These are phyloP conservation scores for Orbilia javanica DNA, from an alignment of 2,329 filamentous ascomycete species.

Conservation along the genomic window DNA sequence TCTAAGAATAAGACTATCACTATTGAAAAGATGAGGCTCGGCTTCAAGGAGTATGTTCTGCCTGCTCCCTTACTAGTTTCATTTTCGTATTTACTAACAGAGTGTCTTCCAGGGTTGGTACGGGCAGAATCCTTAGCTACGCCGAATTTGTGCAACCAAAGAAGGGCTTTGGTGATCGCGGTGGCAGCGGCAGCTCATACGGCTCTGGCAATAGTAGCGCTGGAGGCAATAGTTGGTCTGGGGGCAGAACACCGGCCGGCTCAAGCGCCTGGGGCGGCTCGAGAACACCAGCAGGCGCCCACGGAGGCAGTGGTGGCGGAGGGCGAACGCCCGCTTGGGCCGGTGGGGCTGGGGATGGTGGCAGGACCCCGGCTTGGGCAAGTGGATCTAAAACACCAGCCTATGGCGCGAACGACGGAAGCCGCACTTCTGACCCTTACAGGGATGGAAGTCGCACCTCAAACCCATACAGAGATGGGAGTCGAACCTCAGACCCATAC, in stretches of 20 bases:
- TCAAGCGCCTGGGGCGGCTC: slow-evolving; percentile 63
- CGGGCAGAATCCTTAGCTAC: slow-evolving; percentile 60
- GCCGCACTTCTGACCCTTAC: slow-evolving; percentile 65
- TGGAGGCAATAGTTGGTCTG: slow-evolving; percentile 60
- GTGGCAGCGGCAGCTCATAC: slow-evolving; percentile 68
- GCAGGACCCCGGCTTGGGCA: slow-evolving; percentile 78
- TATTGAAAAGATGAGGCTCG: slow-evolving; percentile 83
- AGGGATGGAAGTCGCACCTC: slow-evolving; percentile 62
- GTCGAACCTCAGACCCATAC: slow-evolving; percentile 62
- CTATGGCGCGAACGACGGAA: slow-evolving; percentile 66
- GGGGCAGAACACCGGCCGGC: slow-evolving; percentile 66
- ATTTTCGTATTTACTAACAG: slow-evolving; percentile 26
- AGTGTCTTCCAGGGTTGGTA: slow-evolving; percentile 34
- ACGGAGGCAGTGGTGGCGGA: slow-evolving; percentile 66
- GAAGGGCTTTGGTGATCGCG: slow-evolving; percentile 64
- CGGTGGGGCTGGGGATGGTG: slow-evolving; percentile 65
- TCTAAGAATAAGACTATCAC: slow-evolving; percentile 93
- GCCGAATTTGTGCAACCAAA: slow-evolving; percentile 64
- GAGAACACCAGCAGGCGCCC: slow-evolving; percentile 71
- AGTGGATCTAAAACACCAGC: slow-evolving; percentile 78
- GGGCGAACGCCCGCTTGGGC: slow-evolving; percentile 75
- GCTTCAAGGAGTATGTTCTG: slow-evolving; percentile 80
- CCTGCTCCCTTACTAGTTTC: neutral
- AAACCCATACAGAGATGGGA: slow-evolving; percentile 62
- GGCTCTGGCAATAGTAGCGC: slow-evolving; percentile 47